Evolutionary conservation across 2,329 filamentous ascomycete genomes (phyloP).

Genomic region (Scopulariopsis brevicaulis): DNA sequence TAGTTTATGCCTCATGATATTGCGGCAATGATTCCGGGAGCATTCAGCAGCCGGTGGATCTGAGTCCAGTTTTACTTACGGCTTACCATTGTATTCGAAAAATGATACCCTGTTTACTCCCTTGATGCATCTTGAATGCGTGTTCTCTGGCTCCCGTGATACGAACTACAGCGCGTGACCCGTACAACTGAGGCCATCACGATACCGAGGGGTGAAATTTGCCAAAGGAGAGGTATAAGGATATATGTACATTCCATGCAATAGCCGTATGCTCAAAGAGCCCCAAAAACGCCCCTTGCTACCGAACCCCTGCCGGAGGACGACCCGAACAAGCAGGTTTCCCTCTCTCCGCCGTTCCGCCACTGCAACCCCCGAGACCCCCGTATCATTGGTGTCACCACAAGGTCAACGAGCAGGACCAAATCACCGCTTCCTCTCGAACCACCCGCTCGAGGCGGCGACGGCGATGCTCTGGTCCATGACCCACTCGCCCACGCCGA

Average conservation of each 20-base stretch:
- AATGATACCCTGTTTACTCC: neutral
- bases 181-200: neutral
- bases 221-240: neutral
- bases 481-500: constrained; percentile 91
- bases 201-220: neutral
- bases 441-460: constrained; percentile 78
- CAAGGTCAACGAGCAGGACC: neutral
- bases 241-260: neutral
- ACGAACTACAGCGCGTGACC: neutral
- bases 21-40: neutral
- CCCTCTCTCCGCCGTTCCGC: neutral
- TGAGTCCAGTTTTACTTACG: too few species aligned
- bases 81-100: neutral
- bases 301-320: neutral
- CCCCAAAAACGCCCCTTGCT: neutral
- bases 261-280: neutral
- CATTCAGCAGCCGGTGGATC: neutral
- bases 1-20: neutral
- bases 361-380: neutral
- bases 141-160: neutral
- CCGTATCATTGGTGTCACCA: neutral
- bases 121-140: neutral
- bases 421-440: constrained; percentile 72
- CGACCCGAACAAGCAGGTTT: neutral
- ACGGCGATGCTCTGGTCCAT: constrained; percentile 96